These are phyloP conservation scores for Volvariella volvacea DNA, from an alignment of 1,284 basidiomycete genomes.

Conservation along the genomic window DNA sequence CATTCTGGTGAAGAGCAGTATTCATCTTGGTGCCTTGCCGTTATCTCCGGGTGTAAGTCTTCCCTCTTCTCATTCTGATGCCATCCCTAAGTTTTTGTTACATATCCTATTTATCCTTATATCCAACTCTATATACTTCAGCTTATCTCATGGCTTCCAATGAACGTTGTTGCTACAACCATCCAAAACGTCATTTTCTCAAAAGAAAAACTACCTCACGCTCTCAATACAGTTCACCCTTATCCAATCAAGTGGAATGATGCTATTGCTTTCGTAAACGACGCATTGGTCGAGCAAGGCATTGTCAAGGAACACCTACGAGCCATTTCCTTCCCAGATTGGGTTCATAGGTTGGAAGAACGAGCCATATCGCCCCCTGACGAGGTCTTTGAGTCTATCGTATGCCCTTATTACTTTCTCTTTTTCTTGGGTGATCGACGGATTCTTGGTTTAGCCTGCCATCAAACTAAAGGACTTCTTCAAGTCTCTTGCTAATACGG, in stretches of 20 bases:
- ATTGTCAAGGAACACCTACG: constrained; percentile 13
- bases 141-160: constrained; percentile 26
- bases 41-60: constrained; percentile 1
- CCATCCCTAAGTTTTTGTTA: too few relatives aligned
- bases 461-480: constrained; percentile 29
- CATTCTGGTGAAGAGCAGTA: constrained; percentile 15
- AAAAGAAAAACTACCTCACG: background rate
- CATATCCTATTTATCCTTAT: too few relatives aligned
- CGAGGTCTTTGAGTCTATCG: constrained; percentile 15
- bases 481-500: constrained; percentile 10
- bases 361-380: constrained; percentile 10
- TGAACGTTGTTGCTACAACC: constrained; percentile 20
- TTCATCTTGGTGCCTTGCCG: constrained; percentile 13
- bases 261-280: constrained; percentile 18
- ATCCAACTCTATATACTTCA: constrained; percentile 6
- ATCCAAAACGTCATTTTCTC: constrained; percentile 22
- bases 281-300: constrained; percentile 14
- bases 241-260: constrained; percentile 22
- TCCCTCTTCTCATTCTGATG: too few relatives aligned
- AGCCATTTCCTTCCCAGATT: constrained; percentile 22
- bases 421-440: background rate
- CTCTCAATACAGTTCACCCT: constrained; percentile 30
- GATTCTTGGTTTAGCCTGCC: too few relatives aligned
- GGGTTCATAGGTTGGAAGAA: constrained; percentile 21
- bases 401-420: constrained; percentile 10